Conservation (phyloP, 495 filamentous ascomycete genomes). For the Penicillium argentinense region DNA sequence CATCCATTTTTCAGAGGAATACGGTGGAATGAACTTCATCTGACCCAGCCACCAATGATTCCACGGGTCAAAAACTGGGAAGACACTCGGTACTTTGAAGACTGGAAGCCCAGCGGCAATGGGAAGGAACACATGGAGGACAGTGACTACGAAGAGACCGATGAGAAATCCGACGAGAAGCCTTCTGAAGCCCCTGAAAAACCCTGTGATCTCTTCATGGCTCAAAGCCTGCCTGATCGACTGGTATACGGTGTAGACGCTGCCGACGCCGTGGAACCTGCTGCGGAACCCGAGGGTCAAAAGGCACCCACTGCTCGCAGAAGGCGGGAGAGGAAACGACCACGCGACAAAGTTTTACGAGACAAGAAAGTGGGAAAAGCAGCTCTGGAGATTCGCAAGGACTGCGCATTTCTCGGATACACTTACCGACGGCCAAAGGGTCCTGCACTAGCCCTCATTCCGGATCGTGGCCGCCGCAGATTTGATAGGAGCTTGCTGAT, state of each 20-base stretch:
- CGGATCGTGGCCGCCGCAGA: slow-evolving; percentile 31
- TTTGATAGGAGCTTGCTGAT: slow-evolving; percentile 25
- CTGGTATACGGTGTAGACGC: background rate
- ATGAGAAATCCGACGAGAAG: slow-evolving; percentile 8
- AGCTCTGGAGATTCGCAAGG: slow-evolving; percentile 76
- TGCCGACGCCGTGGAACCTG: background rate
- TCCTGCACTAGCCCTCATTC: slow-evolving; percentile 31
- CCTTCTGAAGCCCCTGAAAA: slow-evolving; percentile 10
- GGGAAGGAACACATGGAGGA: slow-evolving; percentile 36
- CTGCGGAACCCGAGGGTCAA: slow-evolving; percentile 1
- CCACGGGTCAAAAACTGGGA: slow-evolving; percentile 68
- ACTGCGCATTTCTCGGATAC: slow-evolving; percentile 85
- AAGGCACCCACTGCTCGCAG: slow-evolving; percentile 23
- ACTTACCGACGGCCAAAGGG: slow-evolving; percentile 67
- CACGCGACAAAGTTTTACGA: slow-evolving; percentile 76
- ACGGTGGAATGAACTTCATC: slow-evolving; percentile 67
- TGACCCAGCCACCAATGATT: slow-evolving; percentile 70
- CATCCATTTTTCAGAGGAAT: slow-evolving; percentile 72
- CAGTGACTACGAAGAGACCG: slow-evolving; percentile 18
- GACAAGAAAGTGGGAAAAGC: slow-evolving; percentile 62
- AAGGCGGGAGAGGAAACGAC: slow-evolving; percentile 63
- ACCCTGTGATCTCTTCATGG: too few species aligned
- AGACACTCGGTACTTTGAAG: slow-evolving; percentile 89
- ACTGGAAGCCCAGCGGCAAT: slow-evolving; percentile 66
- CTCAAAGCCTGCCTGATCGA: background rate